Evolutionary conservation across 345 rosid genomes (phyloP).

Genomic region (Eucalyptus globulus): DNA sequence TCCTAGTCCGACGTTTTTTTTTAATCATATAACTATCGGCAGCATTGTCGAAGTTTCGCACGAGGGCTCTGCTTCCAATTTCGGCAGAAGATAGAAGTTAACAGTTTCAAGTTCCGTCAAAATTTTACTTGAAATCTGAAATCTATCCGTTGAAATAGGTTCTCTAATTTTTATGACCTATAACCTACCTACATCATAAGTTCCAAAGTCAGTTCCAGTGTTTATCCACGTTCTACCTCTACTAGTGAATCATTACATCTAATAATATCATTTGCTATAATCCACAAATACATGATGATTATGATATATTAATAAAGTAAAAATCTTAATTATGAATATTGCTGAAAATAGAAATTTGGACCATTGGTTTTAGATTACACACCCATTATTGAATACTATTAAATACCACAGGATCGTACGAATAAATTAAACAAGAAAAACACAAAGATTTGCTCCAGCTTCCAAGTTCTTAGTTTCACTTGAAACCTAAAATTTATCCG

Average conservation of each 20-base stretch:
- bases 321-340: too few relatives aligned
- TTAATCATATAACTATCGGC: not conserved
- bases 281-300: too few relatives aligned
- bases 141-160: too few relatives aligned
- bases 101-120: too few relatives aligned
- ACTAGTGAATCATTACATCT: not conserved
- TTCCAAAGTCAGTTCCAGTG: fast-evolving
- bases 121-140: not conserved
- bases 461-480: not conserved
- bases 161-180: too few relatives aligned
- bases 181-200: too few relatives aligned
- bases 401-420: fast-evolving
- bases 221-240: not conserved
- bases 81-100: not conserved
- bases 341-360: too few relatives aligned
- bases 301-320: too few relatives aligned
- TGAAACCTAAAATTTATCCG: not conserved
- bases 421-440: not conserved
- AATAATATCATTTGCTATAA: too few relatives aligned
- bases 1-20: not conserved
- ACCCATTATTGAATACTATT: fast-evolving
- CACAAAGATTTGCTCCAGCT: not conserved
- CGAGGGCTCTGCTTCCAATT: not conserved
- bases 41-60: not conserved
- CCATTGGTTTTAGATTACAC: too few relatives aligned